These are phyloP conservation scores for Fusarium equiseti DNA, from an alignment of 2,329 filamentous ascomycete genomes.

Conservation along the genomic window DNA sequence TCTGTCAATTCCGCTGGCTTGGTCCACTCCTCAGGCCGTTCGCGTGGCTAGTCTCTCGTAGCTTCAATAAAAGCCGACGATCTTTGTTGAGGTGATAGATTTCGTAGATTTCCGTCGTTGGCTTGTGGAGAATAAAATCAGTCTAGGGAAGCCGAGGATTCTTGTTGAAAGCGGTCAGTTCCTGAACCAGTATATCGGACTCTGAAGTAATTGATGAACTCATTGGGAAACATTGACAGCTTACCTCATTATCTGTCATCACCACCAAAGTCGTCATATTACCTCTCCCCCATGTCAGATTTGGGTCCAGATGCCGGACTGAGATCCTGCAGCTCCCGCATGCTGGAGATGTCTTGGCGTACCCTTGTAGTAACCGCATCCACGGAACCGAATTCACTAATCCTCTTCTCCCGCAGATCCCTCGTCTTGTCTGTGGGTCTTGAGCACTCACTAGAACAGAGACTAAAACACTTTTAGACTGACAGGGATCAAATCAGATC, in stretches of 20 bases:
- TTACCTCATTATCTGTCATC: not conserved
- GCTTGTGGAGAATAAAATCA: not conserved
- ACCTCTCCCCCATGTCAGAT: constrained; percentile 23
- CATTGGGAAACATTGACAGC: not conserved
- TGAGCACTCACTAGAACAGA: too few relatives aligned
- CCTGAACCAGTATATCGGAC: not conserved
- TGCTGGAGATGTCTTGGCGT: constrained; percentile 37
- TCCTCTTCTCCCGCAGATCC: constrained; percentile 15
- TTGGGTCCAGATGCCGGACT: constrained; percentile 32
- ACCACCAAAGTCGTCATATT: not conserved
- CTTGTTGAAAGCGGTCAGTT: not conserved
- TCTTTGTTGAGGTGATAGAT: constrained; percentile 23
- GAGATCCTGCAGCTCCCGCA: constrained; percentile 39
- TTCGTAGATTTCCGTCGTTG: not conserved
- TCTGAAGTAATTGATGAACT: not conserved
- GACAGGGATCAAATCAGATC: constrained; percentile 16
- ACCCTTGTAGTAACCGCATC: constrained; percentile 34
- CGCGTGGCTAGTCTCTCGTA: constrained; percentile 15
- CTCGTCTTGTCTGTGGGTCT: constrained; percentile 28
- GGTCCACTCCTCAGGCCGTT: constrained; percentile 29
- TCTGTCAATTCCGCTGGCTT: constrained; percentile 27
- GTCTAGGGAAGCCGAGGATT: not conserved
- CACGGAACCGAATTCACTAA: constrained; percentile 23
- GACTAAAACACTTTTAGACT: not conserved
- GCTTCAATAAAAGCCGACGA: constrained; percentile 9